Evolutionary conservation across 2,329 filamentous ascomycete species (phyloP).

Genomic region (Leptographium procerum): DNA sequence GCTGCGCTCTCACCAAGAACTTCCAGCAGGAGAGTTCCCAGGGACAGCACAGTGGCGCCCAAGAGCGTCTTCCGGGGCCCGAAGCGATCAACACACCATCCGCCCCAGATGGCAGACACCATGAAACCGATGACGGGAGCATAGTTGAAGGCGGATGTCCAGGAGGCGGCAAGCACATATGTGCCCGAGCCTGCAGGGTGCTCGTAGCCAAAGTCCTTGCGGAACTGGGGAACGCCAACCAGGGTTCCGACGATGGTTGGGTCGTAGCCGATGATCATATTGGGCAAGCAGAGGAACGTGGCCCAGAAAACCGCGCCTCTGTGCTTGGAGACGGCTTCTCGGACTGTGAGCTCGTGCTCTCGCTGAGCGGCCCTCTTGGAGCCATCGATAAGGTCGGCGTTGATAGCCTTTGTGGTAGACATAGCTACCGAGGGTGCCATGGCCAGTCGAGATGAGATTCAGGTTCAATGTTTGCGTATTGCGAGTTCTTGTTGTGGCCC

Average conservation of each 20-base stretch:
- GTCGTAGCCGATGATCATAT: not conserved
- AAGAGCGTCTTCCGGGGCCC: not conserved
- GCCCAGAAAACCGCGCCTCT: not conserved
- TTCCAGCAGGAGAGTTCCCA: not conserved
- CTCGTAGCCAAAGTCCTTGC: slow-evolving; percentile 1
- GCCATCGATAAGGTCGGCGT: not conserved
- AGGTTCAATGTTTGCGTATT: too few species aligned
- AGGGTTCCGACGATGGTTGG: not conserved
- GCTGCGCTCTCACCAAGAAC: not conserved
- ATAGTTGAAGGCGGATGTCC: not conserved
- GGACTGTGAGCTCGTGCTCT: not conserved
- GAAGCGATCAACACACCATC: not conserved
- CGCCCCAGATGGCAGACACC: not conserved
- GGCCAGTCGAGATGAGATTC: too few species aligned
- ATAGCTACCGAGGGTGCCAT: too few species aligned
- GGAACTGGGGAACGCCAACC: slow-evolving; percentile 3
- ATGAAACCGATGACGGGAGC: not conserved
- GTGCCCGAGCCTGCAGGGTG: not conserved
- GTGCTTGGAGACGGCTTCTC: not conserved
- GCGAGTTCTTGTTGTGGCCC: too few species aligned
- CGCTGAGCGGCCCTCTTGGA: not conserved
- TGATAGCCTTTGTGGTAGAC: not conserved
- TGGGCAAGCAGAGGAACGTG: not conserved
- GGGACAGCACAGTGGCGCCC: not conserved
- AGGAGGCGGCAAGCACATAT: not conserved